These are phyloP conservation scores for Phylloporus scabripes DNA, from an alignment of 768 basidiomycete species.

Conservation along the genomic window DNA sequence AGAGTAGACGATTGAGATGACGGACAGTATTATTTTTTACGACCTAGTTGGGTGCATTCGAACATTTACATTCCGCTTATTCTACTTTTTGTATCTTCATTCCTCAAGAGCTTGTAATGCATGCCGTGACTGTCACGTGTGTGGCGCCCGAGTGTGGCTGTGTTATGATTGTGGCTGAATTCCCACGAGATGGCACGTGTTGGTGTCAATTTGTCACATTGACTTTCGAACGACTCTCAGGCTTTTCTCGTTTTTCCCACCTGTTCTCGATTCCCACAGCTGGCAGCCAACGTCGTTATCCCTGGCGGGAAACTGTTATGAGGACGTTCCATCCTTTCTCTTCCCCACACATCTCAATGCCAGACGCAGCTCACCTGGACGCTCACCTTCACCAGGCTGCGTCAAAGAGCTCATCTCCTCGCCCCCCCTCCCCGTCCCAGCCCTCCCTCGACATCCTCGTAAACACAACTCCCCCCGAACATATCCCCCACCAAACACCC, in stretches of 20 bases:
- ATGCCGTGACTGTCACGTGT: slow-evolving; percentile 1
- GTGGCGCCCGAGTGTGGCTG: slow-evolving; percentile 6
- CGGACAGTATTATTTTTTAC: slow-evolving; percentile 15
- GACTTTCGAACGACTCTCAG: slow-evolving; percentile 25
- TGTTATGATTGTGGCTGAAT: slow-evolving; percentile 19
- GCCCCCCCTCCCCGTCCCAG: slow-evolving; percentile 38
- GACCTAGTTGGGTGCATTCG: slow-evolving; percentile 15
- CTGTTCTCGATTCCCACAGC: slow-evolving; percentile 43
- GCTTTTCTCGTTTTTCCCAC: slow-evolving; percentile 40
- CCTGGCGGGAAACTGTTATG: slow-evolving; percentile 40
- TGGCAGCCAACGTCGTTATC: slow-evolving; percentile 34
- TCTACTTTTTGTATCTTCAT: slow-evolving; percentile 8
- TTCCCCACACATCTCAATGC: slow-evolving; percentile 39
- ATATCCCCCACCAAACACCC: slow-evolving; percentile 29
- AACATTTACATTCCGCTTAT: slow-evolving; percentile 12
- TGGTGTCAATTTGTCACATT: slow-evolving; percentile 22
- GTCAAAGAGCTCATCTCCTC: slow-evolving; percentile 44
- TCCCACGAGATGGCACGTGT: slow-evolving; percentile 32
- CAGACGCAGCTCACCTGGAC: slow-evolving; percentile 33
- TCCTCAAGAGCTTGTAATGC: slow-evolving; percentile 20
- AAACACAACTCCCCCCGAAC: slow-evolving; percentile 23
- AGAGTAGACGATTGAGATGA: slow-evolving; percentile 10
- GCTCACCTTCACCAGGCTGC: slow-evolving; percentile 27
- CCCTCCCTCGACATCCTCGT: slow-evolving; percentile 38
- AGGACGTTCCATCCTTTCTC: slow-evolving; percentile 41